phyloP scores from a whole-genome alignment of 768 basidiomycete species.

The Mycena venus region DNA sequence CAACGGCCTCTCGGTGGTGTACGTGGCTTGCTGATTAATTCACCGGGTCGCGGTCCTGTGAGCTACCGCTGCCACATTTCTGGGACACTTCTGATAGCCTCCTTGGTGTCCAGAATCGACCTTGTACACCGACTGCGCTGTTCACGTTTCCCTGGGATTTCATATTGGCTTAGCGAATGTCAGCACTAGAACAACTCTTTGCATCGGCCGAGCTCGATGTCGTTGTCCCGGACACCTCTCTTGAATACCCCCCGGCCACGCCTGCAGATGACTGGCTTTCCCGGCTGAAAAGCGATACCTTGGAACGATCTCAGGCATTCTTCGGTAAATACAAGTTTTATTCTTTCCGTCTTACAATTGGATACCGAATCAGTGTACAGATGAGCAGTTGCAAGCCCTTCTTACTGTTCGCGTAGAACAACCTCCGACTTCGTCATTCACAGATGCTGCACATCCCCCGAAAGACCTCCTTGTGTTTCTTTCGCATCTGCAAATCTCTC shows the following conservation, averaged over 20 bases:
- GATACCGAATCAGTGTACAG: slow-evolving; percentile 48
- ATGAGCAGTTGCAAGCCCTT: slow-evolving; percentile 68
- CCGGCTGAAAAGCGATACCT: slow-evolving; percentile 53
- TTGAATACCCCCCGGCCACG: slow-evolving; percentile 67
- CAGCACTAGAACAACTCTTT: slow-evolving; percentile 73
- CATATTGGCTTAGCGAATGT: slow-evolving; percentile 38
- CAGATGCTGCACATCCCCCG: slow-evolving; percentile 56
- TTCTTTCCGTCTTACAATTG: slow-evolving; percentile 20
- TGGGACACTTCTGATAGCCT: too few species aligned
- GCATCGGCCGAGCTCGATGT: slow-evolving; percentile 70
- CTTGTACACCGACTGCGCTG: background rate
- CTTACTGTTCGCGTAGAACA: slow-evolving; percentile 72
- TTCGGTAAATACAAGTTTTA: slow-evolving; percentile 65
- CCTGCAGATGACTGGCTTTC: slow-evolving; percentile 69
- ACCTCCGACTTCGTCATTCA: slow-evolving; percentile 55
- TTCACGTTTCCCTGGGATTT: too few species aligned
- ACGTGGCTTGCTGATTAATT: too few species aligned
- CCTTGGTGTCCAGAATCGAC: too few species aligned
- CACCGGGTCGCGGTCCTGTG: too few species aligned
- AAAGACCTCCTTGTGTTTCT: slow-evolving; percentile 70
- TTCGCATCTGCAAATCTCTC: slow-evolving; percentile 78
- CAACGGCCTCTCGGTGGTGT: too few species aligned
- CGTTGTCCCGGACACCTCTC: slow-evolving; percentile 73
- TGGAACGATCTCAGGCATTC: slow-evolving; percentile 77
- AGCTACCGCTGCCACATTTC: too few species aligned